phyloP scores from a whole-genome alignment of 2,329 filamentous ascomycete species.

The Fusarium graminum region DNA sequence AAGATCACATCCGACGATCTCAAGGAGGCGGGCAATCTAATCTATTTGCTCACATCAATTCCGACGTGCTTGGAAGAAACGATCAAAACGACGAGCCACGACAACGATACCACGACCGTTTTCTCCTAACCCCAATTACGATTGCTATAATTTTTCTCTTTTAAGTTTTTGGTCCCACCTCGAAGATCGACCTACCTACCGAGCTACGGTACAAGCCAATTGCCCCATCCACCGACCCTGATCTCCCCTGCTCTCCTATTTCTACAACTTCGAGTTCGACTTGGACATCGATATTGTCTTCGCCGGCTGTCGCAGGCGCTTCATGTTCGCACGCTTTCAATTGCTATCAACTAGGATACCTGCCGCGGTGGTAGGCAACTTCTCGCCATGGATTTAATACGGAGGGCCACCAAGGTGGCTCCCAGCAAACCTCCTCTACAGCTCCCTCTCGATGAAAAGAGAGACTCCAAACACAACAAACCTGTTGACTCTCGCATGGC shows the following conservation, averaged over 20 bases:
- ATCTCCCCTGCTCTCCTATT: constrained; percentile 35
- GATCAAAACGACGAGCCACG: constrained; percentile 36
- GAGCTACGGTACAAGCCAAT: constrained; percentile 17
- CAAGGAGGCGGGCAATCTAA: constrained; percentile 2
- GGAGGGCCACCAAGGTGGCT: constrained; percentile 66
- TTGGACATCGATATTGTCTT: constrained; percentile 7
- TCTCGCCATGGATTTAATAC: constrained; percentile 68
- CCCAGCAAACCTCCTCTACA: constrained; percentile 57
- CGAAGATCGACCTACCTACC: constrained; percentile 31
- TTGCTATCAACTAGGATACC: constrained; percentile 56
- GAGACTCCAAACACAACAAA: constrained; percentile 55
- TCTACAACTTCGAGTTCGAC: constrained; percentile 1
- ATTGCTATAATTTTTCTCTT: constrained; percentile 21
- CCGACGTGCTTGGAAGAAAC: constrained; percentile 26
- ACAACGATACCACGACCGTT: constrained; percentile 40
- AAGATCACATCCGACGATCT: constrained; percentile 35
- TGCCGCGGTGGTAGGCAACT: constrained; percentile 54
- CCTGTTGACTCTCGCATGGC: constrained; percentile 69
- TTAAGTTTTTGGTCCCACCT: constrained; percentile 19
- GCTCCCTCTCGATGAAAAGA: constrained; percentile 67
- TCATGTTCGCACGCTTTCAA: constrained; percentile 41
- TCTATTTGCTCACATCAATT: constrained; percentile 10
- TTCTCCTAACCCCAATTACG: constrained; percentile 19
- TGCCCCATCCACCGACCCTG: constrained; percentile 23
- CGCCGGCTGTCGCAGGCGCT: constrained; percentile 44